These are phyloP conservation scores for Aristolochia californica DNA, from an alignment of 164 flowering plant genomes.

Conservation along the genomic window DNA sequence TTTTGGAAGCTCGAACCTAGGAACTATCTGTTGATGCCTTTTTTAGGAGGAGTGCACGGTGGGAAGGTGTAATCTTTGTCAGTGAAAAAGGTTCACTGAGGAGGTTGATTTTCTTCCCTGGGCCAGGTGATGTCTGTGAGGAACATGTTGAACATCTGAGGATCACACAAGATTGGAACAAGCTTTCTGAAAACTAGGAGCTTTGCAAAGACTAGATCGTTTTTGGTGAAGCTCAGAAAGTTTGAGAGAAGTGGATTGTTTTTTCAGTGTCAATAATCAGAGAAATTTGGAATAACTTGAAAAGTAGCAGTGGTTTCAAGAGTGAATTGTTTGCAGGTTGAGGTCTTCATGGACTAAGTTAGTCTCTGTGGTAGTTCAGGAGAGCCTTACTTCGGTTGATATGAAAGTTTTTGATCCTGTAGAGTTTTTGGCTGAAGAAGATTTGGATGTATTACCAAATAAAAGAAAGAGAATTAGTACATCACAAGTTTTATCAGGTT, in stretches of 20 bases:
- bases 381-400: not conserved
- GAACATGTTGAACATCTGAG: slow-evolving; percentile 27
- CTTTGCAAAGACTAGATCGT: slow-evolving; percentile 47
- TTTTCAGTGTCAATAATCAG: slow-evolving; percentile 39
- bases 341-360: slow-evolving; percentile 29
- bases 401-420: not conserved
- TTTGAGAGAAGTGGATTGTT: slow-evolving; percentile 15
- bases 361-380: slow-evolving; percentile 17
- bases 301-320: slow-evolving; percentile 19
- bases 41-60: slow-evolving; percentile 65
- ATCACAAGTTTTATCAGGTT: not conserved
- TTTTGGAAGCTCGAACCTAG: slow-evolving; percentile 14
- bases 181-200: slow-evolving; percentile 31
- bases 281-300: slow-evolving; percentile 55
- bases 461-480: slow-evolving; percentile 16
- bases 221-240: slow-evolving; percentile 43
- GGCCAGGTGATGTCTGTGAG: slow-evolving; percentile 61
- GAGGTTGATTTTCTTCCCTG: slow-evolving; percentile 74
- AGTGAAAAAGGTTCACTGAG: slow-evolving; percentile 30
- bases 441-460: slow-evolving; percentile 46
- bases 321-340: slow-evolving; percentile 15
- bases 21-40: slow-evolving; percentile 71
- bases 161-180: slow-evolving; percentile 53
- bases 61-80: slow-evolving; percentile 79
- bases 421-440: slow-evolving; percentile 20